Conservation (phyloP, 345 rosid genomes). For the Microthlaspi erraticum region DNA sequence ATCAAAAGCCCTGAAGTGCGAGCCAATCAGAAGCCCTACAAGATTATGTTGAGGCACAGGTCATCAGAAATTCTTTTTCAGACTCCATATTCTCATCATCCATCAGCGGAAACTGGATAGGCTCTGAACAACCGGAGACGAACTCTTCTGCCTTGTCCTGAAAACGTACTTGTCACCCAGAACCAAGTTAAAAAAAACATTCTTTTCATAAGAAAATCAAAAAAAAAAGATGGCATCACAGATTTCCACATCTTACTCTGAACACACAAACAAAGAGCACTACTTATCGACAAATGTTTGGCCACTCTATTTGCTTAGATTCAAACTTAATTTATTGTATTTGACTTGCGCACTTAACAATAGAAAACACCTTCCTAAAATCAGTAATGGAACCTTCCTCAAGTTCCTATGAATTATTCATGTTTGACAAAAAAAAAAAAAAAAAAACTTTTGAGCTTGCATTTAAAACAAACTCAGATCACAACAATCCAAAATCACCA, state of each 20-base stretch:
- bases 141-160: constrained; percentile 3
- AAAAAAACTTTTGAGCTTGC: not conserved
- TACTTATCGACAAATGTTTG: not conserved
- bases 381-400: constrained; percentile 9
- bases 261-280: too few species aligned
- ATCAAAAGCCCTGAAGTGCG: not conserved
- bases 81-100: constrained; percentile 31
- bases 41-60: constrained; percentile 12
- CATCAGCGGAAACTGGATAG: too few species aligned
- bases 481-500: constrained; percentile 35
- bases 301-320: not conserved
- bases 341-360: not conserved
- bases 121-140: too few species aligned
- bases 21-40: constrained; percentile 8
- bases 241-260: constrained; percentile 13
- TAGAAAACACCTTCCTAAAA: constrained; percentile 2
- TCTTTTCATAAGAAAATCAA: not conserved
- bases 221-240: constrained; percentile 9
- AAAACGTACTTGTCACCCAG: constrained; percentile 15
- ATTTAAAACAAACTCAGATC: constrained; percentile 19
- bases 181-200: constrained; percentile 1
- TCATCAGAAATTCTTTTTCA: constrained; percentile 10
- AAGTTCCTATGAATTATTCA: not conserved
- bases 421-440: not conserved
- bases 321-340: too few species aligned